Evolutionary conservation across 2,329 filamentous ascomycete species (phyloP), one percentile per base, ranked within the genome.

Genomic region (Fusarium heterosporum): DNA sequence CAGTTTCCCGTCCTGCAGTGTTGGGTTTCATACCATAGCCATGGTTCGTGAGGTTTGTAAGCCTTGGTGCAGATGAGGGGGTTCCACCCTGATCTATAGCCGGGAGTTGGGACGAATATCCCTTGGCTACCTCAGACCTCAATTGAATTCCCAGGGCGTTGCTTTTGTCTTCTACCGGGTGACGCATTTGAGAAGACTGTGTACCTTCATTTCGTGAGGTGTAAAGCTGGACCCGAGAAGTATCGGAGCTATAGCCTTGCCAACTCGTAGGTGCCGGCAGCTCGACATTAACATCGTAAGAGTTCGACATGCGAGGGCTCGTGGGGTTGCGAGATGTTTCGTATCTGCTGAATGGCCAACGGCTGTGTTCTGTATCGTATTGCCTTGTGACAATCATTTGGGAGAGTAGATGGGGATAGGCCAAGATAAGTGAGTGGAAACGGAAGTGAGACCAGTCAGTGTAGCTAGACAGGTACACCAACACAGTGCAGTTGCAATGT

Each of bases 81-180:
- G 52, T 28, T 25, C 52, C 48, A 28, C 45, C 39, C 8, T 65
- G 65, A 14, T 66, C 40, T 32, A 38, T 19, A 26, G 40, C 39
- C 17, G 41, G 39, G 25, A 55, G 17, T 34, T 52, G 42, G 34
- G 51, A 49, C 19, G 52, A 29, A 42, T 64, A 66, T 41, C 57
- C 29, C 13, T 59, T 50, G 19, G 55, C 40, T 47, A 38, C 11
- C 30, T 41, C 72, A 85, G 90, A 84, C 72, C 90, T 87, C 8
- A 89, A 87, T 61, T 91, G 91, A 68, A 93, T 82, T 29, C 88
- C 87, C 45, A 93, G 82, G 29, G 84, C 81, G 73, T 75, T 77
- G 47, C 73, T 76, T 34, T 77, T 73, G 46, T 73, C 74, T 58
- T 75, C 76, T 59, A 76, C 74, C 34, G 77, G 77, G 41, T 79